phyloP scores from a whole-genome alignment of 345 rosid genomes.

The Salix exigua region DNA sequence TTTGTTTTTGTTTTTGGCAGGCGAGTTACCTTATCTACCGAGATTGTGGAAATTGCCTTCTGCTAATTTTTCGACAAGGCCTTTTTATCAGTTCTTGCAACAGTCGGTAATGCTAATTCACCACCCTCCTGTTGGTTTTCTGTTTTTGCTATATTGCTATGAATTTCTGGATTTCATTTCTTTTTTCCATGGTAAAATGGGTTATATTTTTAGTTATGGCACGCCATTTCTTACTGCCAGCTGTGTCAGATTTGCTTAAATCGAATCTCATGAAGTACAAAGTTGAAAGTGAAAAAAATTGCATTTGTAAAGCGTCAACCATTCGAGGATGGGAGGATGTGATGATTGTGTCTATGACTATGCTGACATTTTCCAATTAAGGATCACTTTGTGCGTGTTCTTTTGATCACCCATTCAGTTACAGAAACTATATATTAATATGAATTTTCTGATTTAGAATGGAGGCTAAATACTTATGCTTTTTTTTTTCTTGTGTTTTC shows the following conservation, averaged over 20 bases:
- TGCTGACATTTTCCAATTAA: too few species aligned
- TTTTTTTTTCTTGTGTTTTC: too few species aligned
- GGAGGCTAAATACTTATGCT: too few species aligned
- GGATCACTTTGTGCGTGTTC: background rate
- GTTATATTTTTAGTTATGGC: background rate
- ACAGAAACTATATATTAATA: background rate
- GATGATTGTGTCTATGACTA: too few species aligned
- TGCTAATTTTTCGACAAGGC: slow-evolving; percentile 28
- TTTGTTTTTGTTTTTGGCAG: slow-evolving; percentile 22
- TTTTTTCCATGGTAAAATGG: background rate
- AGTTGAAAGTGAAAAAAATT: too few species aligned
- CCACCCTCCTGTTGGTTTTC: background rate
- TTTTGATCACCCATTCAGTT: background rate
- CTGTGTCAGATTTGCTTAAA: background rate
- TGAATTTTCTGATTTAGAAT: background rate
- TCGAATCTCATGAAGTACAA: background rate
- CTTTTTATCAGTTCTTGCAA: slow-evolving; percentile 64
- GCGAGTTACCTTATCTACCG: slow-evolving; percentile 33
- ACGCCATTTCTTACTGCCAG: background rate
- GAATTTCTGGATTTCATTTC: background rate
- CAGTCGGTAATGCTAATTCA: slow-evolving; percentile 47
- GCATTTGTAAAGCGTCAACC: too few species aligned
- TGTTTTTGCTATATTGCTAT: background rate
- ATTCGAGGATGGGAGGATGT: too few species aligned
- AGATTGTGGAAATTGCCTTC: slow-evolving; percentile 43